Evolutionary conservation across 139 green algal species (phyloP), one percentile per base, ranked within the genome.

Genomic region (Ostreobium quekettii): DNA sequence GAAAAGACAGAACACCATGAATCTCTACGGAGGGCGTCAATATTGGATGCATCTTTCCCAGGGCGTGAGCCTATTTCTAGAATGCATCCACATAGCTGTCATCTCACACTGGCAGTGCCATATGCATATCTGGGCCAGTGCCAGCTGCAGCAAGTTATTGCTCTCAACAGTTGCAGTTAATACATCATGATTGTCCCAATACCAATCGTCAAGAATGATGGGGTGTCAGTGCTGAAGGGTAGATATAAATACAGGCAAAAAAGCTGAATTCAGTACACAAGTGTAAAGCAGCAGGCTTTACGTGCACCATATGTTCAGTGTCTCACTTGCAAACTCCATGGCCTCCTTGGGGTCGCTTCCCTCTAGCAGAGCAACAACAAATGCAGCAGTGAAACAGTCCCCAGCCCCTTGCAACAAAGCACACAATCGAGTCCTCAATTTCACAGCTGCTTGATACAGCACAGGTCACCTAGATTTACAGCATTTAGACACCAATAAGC

Each of bases 301-400:
- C 19, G 28, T 28, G 8, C 39, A 47, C 4, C 31, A 29, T 3
- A 8, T 33, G 49, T 22, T 11, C 5, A 26, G 3, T 36, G n/a
- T 36, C 59, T 70, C 48, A 87, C 82, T 80, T 31, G 88, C 90
- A 78, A 93, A 94, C 26, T 33, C 67, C 76, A 96, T 71, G 3
- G 86, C 87, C 3, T 83, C 74, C 5, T 76, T n/a, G n/a, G 71
- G 28, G 0, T 38, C 26, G 66, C 65, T 71, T 31, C 89, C 90
- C 72, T 95, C 78, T 48, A 95, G 66, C 6, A 86, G 49, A 2
- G 76, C 90, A 32, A 96, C 88, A 19, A 82, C 84, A 64, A 83
- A 95, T 1, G 89, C 86, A 4, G 81, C 91, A 2, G 91, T 97
- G 82, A 95, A 97, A 81, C 88, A 95, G 72, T 97, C 91, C 2